phyloP scores from a whole-genome alignment of 495 filamentous ascomycete genomes.

The Filosporella fistucella region DNA sequence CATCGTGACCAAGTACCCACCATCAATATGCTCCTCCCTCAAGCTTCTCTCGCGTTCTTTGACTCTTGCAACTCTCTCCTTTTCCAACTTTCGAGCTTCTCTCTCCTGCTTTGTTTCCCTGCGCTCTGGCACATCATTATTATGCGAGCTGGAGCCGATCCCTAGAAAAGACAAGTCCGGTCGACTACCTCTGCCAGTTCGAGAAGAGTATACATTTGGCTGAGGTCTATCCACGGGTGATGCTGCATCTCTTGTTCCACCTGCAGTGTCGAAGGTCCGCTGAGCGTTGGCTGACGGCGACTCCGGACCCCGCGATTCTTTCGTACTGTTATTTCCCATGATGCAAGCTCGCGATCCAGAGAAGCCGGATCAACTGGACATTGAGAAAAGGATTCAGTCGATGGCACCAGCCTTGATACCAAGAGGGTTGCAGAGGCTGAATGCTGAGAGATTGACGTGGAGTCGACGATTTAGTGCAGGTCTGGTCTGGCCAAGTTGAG shows the following conservation, averaged over 20 bases:
- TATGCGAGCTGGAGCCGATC: conserved; percentile 27
- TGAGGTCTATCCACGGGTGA: conserved; percentile 19
- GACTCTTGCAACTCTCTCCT: conserved; percentile 64
- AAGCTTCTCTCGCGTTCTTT: conserved; percentile 91
- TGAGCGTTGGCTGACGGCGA: conserved; percentile 13
- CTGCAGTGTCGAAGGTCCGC: conserved; percentile 16
- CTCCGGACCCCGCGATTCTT: conserved; percentile 20
- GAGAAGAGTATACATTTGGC: conserved; percentile 22
- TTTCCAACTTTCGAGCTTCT: conserved; percentile 79
- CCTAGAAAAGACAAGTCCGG: conserved; percentile 55
- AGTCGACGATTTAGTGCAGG: conserved; percentile 11
- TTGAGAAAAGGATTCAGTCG: conserved; percentile 5
- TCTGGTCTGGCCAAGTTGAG: conserved; percentile 10
- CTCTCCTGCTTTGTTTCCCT: conserved; percentile 89
- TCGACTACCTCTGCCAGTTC: conserved; percentile 44
- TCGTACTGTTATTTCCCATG: conserved; percentile 20
- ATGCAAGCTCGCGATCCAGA: conserved; percentile 17
- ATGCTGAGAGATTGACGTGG: conserved; percentile 6
- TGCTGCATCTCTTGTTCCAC: conserved; percentile 7
- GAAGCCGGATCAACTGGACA: conserved; percentile 21
- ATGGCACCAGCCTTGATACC: background rate
- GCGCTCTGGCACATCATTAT: conserved; percentile 41
- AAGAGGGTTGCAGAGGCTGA: background rate
- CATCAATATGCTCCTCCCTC: conserved; percentile 89
- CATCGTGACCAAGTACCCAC: conserved; percentile 90